phyloP scores from a whole-genome alignment of 176 grass and related monocot genomes.

The Avena insularis region DNA sequence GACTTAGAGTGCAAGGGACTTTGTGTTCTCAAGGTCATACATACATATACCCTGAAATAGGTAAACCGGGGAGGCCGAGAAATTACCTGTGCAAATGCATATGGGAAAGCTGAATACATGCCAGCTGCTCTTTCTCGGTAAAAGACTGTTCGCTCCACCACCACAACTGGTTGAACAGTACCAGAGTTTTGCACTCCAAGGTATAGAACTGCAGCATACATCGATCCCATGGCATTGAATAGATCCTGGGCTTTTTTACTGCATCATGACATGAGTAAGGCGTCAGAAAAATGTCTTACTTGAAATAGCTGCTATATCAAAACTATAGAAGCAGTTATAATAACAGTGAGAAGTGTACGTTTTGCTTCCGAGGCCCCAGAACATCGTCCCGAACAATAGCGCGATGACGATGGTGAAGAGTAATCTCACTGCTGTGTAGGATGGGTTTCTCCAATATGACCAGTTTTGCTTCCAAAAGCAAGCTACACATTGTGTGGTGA shows the following conservation, averaged over 20 bases:
- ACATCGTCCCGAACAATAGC: constrained; percentile 81
- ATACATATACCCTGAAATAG: background rate
- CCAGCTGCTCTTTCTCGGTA: constrained; percentile 90
- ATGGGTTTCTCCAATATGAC: constrained; percentile 88
- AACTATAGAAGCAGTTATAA: background rate
- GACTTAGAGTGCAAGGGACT: constrained; percentile 10
- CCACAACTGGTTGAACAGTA: constrained; percentile 84
- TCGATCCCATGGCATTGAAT: constrained; percentile 89
- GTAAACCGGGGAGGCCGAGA: background rate
- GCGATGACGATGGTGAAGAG: constrained; percentile 67
- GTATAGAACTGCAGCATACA: constrained; percentile 86
- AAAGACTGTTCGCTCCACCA: constrained; percentile 83
- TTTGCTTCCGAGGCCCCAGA: constrained; percentile 73
- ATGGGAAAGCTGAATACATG: constrained; percentile 95
- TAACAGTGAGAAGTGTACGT: constrained; percentile 53
- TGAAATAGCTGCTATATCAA: background rate
- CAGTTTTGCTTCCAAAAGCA: constrained; percentile 83
- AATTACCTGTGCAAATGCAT: constrained; percentile 92
- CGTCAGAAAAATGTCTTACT: constrained; percentile 35
- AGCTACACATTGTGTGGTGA: constrained; percentile 70
- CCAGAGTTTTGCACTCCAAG: constrained; percentile 75
- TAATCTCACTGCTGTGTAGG: constrained; percentile 76
- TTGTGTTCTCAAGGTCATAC: background rate
- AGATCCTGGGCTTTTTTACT: constrained; percentile 67
- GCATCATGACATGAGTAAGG: constrained; percentile 26